Evolutionary conservation across 257 asterid species (phyloP), one percentile per base, ranked within the genome.

Genomic region (Leptodermis oblonga): DNA sequence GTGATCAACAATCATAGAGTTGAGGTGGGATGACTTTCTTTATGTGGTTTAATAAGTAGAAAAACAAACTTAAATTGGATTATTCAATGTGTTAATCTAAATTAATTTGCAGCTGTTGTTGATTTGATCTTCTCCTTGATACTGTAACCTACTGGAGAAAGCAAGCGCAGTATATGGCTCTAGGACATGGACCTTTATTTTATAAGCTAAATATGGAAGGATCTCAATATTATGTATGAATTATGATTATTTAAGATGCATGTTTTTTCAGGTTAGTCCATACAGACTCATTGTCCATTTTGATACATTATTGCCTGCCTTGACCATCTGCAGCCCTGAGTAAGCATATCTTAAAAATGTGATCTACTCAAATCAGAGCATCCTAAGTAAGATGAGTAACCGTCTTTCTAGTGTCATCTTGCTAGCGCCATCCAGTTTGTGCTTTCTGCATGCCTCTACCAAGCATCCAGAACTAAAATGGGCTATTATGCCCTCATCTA

Each of bases 331-430:
- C 68, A 53, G 62, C 70, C 51, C 67, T 75, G 79, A 76, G 83
- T 77, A 82, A 81, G 68, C 69, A 82, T 80, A 73, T 76, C 41
- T 85, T 43, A 84, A 80, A 79, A 82, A 66, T 6, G 79, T 80
- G 68, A 72, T 78, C 58, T 67, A 78, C 72, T 70, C 81, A 33
- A 73, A 78, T 49, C 74, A 88, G 60, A 68, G 74, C 64, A 61
- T 67, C 36, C 83, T 43, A 31, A 82, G 80, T 70, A 86, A 67
- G 76, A 80, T 73, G 83, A 70, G 70, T 77, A 78, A 70, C 76
- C 84, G 81, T 65, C 75, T 75, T 65, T 81, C 69, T 73, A 66
- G 77, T 79, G 77, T 82, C 31, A 46, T 72, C 62, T 74, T 70
- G 55, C 86, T 64, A 69, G 73, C 83, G 26, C 78, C 88, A 25